A percentile compares a stretch with the other conserved stretches of the same genome.
phyloP scores from a whole-genome alignment of 1,139 yeast genomes.

The Debaryomycetaceae sp. region DNA sequence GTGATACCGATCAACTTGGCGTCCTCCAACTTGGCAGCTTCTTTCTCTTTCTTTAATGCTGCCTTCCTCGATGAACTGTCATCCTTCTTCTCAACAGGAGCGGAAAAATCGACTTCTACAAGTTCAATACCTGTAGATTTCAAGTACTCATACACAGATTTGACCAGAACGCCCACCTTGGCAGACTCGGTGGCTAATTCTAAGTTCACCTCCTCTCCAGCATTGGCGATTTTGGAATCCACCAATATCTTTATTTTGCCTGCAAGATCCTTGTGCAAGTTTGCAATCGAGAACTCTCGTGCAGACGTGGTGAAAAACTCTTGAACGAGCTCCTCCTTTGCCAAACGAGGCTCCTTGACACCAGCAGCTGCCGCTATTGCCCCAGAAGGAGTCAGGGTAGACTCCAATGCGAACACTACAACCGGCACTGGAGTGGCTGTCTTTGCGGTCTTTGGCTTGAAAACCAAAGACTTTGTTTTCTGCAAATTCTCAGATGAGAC shows the following conservation, averaged over 20 bases:
- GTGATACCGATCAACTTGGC: constrained; percentile 96
- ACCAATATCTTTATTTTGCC: constrained; percentile 65
- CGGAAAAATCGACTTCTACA: constrained; percentile 56
- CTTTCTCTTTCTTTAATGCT: constrained; percentile 33
- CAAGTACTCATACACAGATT: constrained; percentile 52
- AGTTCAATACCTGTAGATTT: constrained; percentile 56
- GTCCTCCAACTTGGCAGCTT: constrained; percentile 66
- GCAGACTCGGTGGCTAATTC: constrained; percentile 59
- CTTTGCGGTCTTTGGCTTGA: constrained; percentile 90
- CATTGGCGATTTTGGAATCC: constrained; percentile 52
- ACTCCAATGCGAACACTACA: constrained; percentile 70
- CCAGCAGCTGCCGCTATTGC: constrained; percentile 64
- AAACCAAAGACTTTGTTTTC: constrained; percentile 71
- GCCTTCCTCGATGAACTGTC: constrained; percentile 19
- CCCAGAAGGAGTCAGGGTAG: constrained; percentile 68
- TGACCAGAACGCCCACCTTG: constrained; percentile 54
- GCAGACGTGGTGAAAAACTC: constrained; percentile 64
- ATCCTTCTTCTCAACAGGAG: constrained; percentile 21
- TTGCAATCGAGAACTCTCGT: constrained; percentile 65
- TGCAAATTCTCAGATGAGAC: constrained; percentile 39
- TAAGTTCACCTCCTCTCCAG: constrained; percentile 40
- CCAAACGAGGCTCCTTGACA: constrained; percentile 85
- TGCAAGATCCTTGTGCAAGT: constrained; percentile 50
- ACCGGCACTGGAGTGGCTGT: constrained; percentile 79
- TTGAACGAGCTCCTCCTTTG: constrained; percentile 73